Percentiles rank a stretch among this genome's conserved stretches.
These are phyloP conservation scores for Blastocladiella britannica DNA, from an alignment of 192 early-diverging fungal species.

Conservation along the genomic window DNA sequence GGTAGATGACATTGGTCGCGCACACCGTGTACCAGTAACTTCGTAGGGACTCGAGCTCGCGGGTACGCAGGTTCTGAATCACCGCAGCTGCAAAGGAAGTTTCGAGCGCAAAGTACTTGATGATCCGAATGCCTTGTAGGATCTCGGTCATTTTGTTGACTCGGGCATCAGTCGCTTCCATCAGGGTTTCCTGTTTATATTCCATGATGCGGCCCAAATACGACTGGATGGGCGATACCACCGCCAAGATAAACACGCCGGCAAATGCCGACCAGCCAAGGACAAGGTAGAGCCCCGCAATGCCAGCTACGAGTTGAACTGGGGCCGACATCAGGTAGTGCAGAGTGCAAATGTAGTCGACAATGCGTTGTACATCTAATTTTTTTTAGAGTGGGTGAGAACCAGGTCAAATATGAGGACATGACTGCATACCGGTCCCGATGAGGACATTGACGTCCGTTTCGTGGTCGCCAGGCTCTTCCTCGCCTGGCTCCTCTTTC, in stretches of 20 bases:
- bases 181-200: constrained; percentile 12
- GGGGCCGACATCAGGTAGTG: background rate
- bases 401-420: too few relatives aligned
- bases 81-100: constrained; percentile 11
- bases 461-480: background rate
- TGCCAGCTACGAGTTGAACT: background rate
- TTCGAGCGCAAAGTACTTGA: constrained; percentile 61
- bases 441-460: background rate
- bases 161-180: constrained; percentile 46
- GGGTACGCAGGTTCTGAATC: constrained; percentile 8
- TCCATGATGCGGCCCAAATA: background rate
- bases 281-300: background rate
- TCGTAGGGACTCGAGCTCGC: constrained; percentile 8
- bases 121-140: constrained; percentile 46
- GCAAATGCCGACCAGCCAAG: background rate
- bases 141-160: constrained; percentile 49
- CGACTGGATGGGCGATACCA: background rate
- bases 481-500: too few relatives aligned
- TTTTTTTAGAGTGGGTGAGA: too few relatives aligned
- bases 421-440: too few relatives aligned
- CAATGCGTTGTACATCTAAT: background rate
- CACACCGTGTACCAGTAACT: background rate
- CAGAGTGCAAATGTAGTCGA: background rate
- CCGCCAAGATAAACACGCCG: background rate
- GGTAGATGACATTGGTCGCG: constrained; percentile 9